Percentiles rank a stretch among this genome's conserved stretches.
phyloP scores from a whole-genome alignment of 495 filamentous ascomycete genomes.

The Penicillium maclennaniae region DNA sequence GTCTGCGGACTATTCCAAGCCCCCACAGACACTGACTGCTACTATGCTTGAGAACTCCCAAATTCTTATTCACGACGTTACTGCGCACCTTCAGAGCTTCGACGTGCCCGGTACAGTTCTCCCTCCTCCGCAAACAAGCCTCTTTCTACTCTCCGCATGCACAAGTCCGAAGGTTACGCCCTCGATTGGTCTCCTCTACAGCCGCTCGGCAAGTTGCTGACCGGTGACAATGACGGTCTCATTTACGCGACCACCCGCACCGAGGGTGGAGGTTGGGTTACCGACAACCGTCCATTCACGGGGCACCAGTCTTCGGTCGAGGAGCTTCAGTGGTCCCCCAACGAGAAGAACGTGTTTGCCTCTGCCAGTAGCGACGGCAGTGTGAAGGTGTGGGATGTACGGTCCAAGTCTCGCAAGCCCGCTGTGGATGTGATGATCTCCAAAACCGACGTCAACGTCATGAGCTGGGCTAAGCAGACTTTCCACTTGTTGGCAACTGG shows the following conservation, averaged over 20 bases:
- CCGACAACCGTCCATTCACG: constrained; percentile 71
- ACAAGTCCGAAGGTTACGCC: constrained; percentile 91
- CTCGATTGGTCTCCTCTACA: constrained; percentile 88
- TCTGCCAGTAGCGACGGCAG: constrained; percentile 91
- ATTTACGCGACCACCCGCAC: constrained; percentile 85
- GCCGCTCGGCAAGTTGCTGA: constrained; percentile 75
- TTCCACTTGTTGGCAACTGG: constrained; percentile 87
- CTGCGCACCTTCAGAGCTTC: constrained; percentile 79
- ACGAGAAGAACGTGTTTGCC: constrained; percentile 86
- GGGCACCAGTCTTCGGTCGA: constrained; percentile 85
- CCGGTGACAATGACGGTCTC: constrained; percentile 83
- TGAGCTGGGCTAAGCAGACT: constrained; percentile 86
- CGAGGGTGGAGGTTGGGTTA: constrained; percentile 82
- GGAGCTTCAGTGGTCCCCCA: constrained; percentile 94
- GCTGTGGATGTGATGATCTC: constrained; percentile 83
- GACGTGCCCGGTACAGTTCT: constrained; percentile 80
- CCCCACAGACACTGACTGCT: constrained; percentile 78
- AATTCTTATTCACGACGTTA: constrained; percentile 90
- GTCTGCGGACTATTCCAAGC: constrained; percentile 57
- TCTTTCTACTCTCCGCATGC: constrained; percentile 78
- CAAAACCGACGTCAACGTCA: constrained; percentile 86
- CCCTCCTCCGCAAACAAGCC: constrained; percentile 77
- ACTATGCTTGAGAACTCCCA: constrained; percentile 86
- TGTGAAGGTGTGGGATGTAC: constrained; percentile 91
- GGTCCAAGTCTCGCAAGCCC: constrained; percentile 79